Percentiles rank a stretch among this genome's conserved stretches.
Conservation (phyloP, 1,139 yeast genomes). For the Meyerozyma athensensis region DNA sequence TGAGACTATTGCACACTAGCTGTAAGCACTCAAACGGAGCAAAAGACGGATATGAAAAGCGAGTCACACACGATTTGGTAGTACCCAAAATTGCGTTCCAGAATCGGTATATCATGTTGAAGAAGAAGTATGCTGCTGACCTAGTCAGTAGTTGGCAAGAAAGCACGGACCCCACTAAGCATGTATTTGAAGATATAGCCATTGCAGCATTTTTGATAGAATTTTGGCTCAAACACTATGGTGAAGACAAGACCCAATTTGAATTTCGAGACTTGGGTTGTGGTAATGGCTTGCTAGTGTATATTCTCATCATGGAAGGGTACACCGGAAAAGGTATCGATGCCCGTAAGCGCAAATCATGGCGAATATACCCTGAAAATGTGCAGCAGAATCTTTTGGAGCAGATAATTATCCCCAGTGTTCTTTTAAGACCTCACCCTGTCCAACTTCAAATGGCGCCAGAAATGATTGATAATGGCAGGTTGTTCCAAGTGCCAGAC, state of each 20-base stretch:
- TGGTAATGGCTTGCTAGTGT: constrained; percentile 87
- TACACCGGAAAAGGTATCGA: constrained; percentile 81
- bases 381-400: constrained; percentile 59
- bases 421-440: constrained; percentile 66
- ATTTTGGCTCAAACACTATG: constrained; percentile 66
- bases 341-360: constrained; percentile 84
- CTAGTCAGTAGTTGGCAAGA: constrained; percentile 88
- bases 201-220: constrained; percentile 95
- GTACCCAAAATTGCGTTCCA: constrained; percentile 83
- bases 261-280: constrained; percentile 90
- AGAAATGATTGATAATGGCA: constrained; percentile 52
- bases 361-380: constrained; percentile 66
- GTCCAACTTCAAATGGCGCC: constrained; percentile 51
- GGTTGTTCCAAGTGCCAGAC: constrained; percentile 48
- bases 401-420: constrained; percentile 75
- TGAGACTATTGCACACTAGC: constrained; percentile 73
- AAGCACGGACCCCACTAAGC: constrained; percentile 90
- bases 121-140: constrained; percentile 72
- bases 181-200: constrained; percentile 93
- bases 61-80: constrained; percentile 84
- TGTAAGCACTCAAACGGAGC: constrained; percentile 80
- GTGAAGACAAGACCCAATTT: constrained; percentile 40
- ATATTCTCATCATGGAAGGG: constrained; percentile 75
- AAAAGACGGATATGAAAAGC: constrained; percentile 76
- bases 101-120: constrained; percentile 72